Conservation (phyloP, 2,329 filamentous ascomycete genomes). For the Alternaria atra region DNA sequence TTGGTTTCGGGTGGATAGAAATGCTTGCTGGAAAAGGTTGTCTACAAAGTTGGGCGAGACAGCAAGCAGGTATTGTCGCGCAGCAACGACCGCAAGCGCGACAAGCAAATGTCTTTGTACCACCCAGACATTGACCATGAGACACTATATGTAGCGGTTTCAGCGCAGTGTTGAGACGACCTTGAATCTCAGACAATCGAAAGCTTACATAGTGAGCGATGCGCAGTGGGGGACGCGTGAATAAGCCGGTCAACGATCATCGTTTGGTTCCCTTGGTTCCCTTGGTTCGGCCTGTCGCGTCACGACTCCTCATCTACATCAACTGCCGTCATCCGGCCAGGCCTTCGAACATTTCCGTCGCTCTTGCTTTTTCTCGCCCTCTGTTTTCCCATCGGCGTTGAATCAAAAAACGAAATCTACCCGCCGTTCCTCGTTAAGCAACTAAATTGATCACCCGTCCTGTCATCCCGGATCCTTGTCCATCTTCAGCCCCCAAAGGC, state of each 20-base stretch:
- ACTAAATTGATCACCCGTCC: conserved; percentile 31
- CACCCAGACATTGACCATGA: conserved; percentile 11
- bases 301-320: conserved; percentile 20
- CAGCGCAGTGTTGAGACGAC: conserved; percentile 10
- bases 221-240: conserved; percentile 18
- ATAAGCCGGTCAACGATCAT: conserved; percentile 19
- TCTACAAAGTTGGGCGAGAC: not conserved
- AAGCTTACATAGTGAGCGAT: conserved; percentile 4
- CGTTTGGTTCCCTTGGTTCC: conserved; percentile 7
- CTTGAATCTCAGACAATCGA: conserved; percentile 15
- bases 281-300: conserved; percentile 17
- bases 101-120: conserved; percentile 13
- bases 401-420: conserved; percentile 21
- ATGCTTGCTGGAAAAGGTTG: conserved; percentile 2
- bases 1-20: not conserved
- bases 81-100: conserved; percentile 10
- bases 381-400: conserved; percentile 6
- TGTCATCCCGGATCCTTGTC: conserved; percentile 24
- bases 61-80: conserved; percentile 6
- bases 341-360: not conserved
- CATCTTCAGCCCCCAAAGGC: conserved; percentile 23
- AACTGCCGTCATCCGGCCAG: conserved; percentile 23
- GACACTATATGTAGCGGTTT: conserved; percentile 20
- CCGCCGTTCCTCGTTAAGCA: conserved; percentile 26
- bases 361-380: conserved; percentile 1